These are phyloP conservation scores for Exserohilum turcica DNA, from an alignment of 2,329 filamentous ascomycete species.

Conservation along the genomic window DNA sequence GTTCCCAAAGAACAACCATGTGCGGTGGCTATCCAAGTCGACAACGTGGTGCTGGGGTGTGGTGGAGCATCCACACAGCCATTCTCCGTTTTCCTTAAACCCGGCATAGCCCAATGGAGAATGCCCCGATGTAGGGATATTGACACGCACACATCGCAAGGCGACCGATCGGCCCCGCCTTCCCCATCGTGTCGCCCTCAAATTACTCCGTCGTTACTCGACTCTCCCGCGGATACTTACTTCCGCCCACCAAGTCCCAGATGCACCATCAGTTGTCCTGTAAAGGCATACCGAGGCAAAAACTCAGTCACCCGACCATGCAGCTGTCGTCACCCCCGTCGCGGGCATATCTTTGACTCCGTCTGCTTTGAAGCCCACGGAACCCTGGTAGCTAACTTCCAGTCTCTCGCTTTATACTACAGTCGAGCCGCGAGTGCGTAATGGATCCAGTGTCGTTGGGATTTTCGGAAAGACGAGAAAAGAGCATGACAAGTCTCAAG, in stretches of 20 bases:
- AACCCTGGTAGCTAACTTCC: background rate
- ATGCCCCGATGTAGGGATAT: background rate
- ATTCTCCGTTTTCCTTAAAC: background rate
- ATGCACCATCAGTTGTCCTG: background rate
- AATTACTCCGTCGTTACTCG: background rate
- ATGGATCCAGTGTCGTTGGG: too few relatives aligned
- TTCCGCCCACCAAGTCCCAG: background rate
- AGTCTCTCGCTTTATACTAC: background rate
- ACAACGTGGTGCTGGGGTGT: too few relatives aligned
- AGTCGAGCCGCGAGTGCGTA: too few relatives aligned
- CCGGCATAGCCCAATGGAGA: background rate
- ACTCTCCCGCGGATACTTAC: background rate
- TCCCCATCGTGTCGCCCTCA: background rate
- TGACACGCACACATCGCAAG: background rate
- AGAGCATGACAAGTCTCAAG: too few relatives aligned
- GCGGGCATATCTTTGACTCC: background rate
- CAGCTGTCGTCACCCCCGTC: background rate
- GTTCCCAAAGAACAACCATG: too few relatives aligned
- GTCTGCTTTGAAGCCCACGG: background rate
- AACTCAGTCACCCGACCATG: background rate
- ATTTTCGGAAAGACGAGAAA: too few relatives aligned
- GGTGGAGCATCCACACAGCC: background rate
- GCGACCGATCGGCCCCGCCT: background rate
- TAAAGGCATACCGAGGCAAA: background rate
- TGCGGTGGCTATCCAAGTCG: too few relatives aligned